These are phyloP conservation scores for Piromyces finnis DNA, from an alignment of 192 early-diverging fungal genomes.

Conservation along the genomic window DNA sequence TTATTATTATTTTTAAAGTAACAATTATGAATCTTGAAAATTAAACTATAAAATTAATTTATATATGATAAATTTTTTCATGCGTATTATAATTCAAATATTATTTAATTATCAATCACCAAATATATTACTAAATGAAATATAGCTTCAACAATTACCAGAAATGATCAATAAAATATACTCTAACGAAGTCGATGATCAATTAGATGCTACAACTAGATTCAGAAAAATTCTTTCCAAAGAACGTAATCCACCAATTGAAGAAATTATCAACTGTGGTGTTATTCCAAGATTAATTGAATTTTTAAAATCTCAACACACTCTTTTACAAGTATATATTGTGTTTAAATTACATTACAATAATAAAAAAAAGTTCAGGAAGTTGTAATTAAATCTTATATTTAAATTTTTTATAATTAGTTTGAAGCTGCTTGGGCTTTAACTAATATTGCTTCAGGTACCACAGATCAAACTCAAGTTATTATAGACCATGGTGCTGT, in stretches of 20 bases:
- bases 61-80: too few species aligned
- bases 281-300: constrained; percentile 91
- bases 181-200: constrained; percentile 56
- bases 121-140: too few species aligned
- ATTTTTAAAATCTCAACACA: constrained; percentile 68
- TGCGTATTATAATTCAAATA: too few species aligned
- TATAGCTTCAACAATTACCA: constrained; percentile 57
- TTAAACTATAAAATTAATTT: too few species aligned
- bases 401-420: constrained; percentile 14
- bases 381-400: too few species aligned
- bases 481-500: constrained; percentile 88
- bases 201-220: constrained; percentile 60
- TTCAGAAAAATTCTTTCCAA: constrained; percentile 91
- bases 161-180: constrained; percentile 62
- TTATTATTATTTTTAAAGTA: too few species aligned
- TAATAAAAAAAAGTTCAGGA: too few species aligned
- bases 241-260: constrained; percentile 92
- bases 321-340: constrained; percentile 56
- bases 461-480: constrained; percentile 79
- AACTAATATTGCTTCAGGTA: constrained; percentile 97
- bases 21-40: too few species aligned
- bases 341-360: too few species aligned
- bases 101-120: too few species aligned
- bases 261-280: constrained; percentile 80
- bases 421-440: constrained; percentile 99